Percentiles rank a stretch among this genome's conserved stretches.
These are phyloP conservation scores for Aspergillus sp. DNA, from an alignment of 2,329 filamentous ascomycete species.

Conservation along the genomic window DNA sequence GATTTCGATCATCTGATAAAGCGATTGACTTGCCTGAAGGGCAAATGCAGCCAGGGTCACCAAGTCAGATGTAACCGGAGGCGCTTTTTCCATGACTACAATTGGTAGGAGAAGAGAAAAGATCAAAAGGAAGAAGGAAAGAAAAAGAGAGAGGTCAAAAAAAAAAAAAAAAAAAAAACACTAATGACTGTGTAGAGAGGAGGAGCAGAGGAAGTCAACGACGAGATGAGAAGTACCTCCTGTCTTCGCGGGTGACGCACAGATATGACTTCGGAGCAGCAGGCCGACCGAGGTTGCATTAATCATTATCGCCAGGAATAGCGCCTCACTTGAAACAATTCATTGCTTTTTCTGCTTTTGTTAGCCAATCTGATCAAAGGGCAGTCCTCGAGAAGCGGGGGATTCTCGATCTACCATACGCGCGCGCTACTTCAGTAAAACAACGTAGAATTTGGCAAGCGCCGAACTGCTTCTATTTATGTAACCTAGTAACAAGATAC, in stretches of 20 bases:
- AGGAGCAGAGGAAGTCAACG: background rate
- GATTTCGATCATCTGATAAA: conserved; percentile 14
- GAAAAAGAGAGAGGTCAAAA: too few species aligned
- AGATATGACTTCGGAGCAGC: background rate
- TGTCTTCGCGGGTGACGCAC: background rate
- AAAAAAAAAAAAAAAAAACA: too few species aligned
- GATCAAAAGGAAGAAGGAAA: too few species aligned
- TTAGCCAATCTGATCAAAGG: background rate
- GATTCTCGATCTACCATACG: background rate
- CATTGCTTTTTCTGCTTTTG: background rate
- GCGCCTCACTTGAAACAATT: background rate
- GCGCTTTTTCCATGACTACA: conserved; percentile 13
- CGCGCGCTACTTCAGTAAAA: background rate
- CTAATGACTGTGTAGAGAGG: background rate
- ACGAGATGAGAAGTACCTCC: background rate
- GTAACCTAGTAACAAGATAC: background rate
- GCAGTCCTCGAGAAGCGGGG: background rate
- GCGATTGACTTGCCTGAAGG: conserved; percentile 15
- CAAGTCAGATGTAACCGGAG: conserved; percentile 13
- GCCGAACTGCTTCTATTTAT: background rate
- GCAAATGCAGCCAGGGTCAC: conserved; percentile 16
- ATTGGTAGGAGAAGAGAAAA: background rate
- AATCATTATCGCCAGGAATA: background rate
- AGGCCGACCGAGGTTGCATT: background rate
- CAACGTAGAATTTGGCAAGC: background rate